These are phyloP conservation scores for Porcisia hertigi DNA, from an alignment of 208 protist species.

Conservation along the genomic window DNA sequence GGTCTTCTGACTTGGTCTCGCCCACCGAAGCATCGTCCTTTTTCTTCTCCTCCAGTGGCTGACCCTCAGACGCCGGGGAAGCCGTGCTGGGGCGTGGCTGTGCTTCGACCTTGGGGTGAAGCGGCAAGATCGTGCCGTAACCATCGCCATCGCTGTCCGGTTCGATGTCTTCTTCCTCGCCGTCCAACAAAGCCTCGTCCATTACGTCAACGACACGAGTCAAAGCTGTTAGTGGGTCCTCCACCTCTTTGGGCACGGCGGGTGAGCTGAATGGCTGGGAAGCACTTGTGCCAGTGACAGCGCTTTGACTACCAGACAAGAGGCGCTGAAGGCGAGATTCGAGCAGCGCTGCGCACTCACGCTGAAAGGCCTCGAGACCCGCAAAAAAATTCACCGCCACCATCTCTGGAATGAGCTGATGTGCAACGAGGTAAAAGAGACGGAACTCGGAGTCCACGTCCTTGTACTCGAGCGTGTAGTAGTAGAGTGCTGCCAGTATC, in stretches of 20 bases:
- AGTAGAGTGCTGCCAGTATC: conserved; percentile 75
- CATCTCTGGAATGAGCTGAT: conserved; percentile 84
- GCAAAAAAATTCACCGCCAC: conserved; percentile 88
- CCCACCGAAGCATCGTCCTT: background rate
- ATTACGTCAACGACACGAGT: conserved; percentile 41
- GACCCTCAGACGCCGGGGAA: background rate
- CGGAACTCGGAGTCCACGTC: conserved; percentile 78
- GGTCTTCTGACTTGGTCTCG: background rate
- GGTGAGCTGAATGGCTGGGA: background rate
- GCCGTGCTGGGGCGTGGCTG: background rate
- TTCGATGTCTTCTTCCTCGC: conserved; percentile 59
- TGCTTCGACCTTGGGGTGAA: conserved; percentile 12
- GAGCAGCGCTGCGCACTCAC: conserved; percentile 33
- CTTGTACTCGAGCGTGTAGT: conserved; percentile 85
- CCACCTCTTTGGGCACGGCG: conserved; percentile 8
- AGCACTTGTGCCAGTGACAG: background rate
- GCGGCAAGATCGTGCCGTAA: conserved; percentile 68
- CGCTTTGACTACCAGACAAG: background rate
- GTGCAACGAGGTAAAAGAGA: conserved; percentile 84
- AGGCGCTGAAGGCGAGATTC: conserved; percentile 17
- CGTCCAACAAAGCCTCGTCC: conserved; percentile 64
- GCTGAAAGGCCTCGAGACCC: conserved; percentile 63
- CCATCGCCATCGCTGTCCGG: conserved; percentile 86
- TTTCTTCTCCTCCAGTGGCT: background rate
- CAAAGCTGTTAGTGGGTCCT: conserved; percentile 52